These are phyloP conservation scores for Tuber brumale DNA, from an alignment of 495 filamentous ascomycete genomes.

Conservation along the genomic window DNA sequence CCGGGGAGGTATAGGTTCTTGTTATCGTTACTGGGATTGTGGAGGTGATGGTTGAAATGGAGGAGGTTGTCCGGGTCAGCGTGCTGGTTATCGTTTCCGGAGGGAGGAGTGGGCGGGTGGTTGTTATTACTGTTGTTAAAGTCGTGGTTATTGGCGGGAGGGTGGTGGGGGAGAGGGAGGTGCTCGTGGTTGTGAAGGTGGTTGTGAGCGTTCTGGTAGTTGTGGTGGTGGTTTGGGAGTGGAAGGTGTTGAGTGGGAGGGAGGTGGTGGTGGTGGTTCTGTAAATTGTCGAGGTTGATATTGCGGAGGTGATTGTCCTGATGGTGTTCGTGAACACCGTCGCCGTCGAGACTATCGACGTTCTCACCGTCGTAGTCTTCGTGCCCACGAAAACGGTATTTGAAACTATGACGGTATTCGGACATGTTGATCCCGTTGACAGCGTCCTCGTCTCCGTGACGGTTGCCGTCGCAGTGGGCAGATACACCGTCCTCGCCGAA, in stretches of 20 bases:
- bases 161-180: neutral
- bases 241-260: neutral
- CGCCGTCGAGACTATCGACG: neutral
- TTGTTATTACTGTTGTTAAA: neutral
- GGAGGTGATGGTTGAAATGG: neutral
- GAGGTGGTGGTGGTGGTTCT: neutral
- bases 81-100: neutral
- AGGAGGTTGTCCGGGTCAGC: neutral
- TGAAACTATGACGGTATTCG: neutral
- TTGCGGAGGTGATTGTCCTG: neutral
- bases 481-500: neutral
- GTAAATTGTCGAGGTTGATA: neutral
- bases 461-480: neutral
- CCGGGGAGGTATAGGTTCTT: neutral
- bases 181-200: neutral
- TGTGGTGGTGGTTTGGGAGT: neutral
- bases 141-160: neutral
- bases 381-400: neutral
- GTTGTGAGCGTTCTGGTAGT: neutral
- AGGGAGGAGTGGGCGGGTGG: neutral
- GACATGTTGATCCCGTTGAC: neutral
- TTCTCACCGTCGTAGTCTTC: neutral
- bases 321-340: neutral
- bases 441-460: neutral
- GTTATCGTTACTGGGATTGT: neutral